A percentile compares a stretch with the other conserved stretches of the same genome.
phyloP scores from a whole-genome alignment of 768 basidiomycete species.

The Mycena vitilis region DNA sequence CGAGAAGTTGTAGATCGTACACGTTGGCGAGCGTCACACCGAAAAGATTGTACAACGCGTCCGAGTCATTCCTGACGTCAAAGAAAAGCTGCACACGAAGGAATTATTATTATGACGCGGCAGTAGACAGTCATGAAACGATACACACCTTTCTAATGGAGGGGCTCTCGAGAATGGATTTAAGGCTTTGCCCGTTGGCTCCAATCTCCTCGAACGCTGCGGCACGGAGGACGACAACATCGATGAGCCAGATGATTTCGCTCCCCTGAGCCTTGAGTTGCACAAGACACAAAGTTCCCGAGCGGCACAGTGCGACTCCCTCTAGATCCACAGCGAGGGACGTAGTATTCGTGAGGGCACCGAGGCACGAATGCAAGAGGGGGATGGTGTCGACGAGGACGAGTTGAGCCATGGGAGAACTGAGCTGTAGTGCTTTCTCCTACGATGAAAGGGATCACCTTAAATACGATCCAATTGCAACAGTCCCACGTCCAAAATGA shows the following conservation, averaged over 20 bases:
- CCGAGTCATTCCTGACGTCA: constrained; percentile 50
- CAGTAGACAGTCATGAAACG: background rate
- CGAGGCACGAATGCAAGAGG: constrained; percentile 22
- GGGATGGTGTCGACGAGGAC: constrained; percentile 29
- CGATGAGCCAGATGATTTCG: constrained; percentile 48
- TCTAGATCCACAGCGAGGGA: constrained; percentile 51
- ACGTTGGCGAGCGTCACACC: constrained; percentile 43
- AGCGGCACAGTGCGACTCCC: constrained; percentile 47
- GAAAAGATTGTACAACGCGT: constrained; percentile 46
- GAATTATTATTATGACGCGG: background rate
- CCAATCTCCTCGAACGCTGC: constrained; percentile 44
- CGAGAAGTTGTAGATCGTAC: constrained; percentile 49
- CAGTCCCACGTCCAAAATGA: no score
- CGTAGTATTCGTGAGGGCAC: constrained; percentile 6
- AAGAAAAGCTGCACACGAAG: constrained; percentile 42
- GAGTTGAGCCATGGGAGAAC: constrained; percentile 1
- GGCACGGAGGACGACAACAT: constrained; percentile 45
- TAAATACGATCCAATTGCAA: no score
- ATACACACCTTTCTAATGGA: constrained; percentile 39
- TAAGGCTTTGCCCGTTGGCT: constrained; percentile 39
- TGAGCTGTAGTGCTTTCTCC: no score
- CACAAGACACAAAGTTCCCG: constrained; percentile 45
- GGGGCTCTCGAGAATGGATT: constrained; percentile 37
- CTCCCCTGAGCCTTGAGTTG: constrained; percentile 44
- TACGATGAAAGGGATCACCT: no score